Base-by-base conservation (phyloP, 83 land plant genomes). In the Picea mariana region DNA sequence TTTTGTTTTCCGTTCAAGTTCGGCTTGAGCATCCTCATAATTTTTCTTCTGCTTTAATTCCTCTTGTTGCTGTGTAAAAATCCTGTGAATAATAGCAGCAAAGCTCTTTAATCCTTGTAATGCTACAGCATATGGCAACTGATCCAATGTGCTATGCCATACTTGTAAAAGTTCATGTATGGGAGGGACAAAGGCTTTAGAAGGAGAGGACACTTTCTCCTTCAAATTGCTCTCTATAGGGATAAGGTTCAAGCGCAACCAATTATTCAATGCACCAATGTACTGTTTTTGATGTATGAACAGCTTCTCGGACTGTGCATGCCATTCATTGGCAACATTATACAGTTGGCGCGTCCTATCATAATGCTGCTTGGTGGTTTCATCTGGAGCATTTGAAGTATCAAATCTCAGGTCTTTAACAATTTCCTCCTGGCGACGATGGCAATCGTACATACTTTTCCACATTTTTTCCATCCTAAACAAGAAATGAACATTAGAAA, bases 391-490 rank as follows among this genome's bases (percentile, higher is more conserved):
- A 64, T 85, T 85, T 20, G 85, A 82, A 34, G 86, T 78, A 58
- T 93, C 92, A 16, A 95, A n/a, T 80, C 77, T 92, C 61, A 97
- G 87, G 20, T 87, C 84, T 17, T 40, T 16, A 27, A 89, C 91
- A 62, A 94, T 89, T 67, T 82, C 82, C 9, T 80, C 75, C 85
- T 97, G 99, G 60, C 42, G 84, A 49, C 82, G 68, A 55, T 97
- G 99, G 68, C 95, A 88, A 4, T 34, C 73, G 59, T 78, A 77
- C 95, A 97, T 92, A 17, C 76, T 79, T 78, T 83, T 83, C 99
- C 99, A 97, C 99, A 95, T 97, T 61, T 81, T 85, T 9, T 88
- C 87, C 96, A 97, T 86, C 90, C 99, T 97, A 89, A 34, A 38
- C 23, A 60, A 21, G 38, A 82, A 75, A 38, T 15, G 9, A 76